Conservation (phyloP, 208 protist genomes). For the Entamoeba histolytica region DNA sequence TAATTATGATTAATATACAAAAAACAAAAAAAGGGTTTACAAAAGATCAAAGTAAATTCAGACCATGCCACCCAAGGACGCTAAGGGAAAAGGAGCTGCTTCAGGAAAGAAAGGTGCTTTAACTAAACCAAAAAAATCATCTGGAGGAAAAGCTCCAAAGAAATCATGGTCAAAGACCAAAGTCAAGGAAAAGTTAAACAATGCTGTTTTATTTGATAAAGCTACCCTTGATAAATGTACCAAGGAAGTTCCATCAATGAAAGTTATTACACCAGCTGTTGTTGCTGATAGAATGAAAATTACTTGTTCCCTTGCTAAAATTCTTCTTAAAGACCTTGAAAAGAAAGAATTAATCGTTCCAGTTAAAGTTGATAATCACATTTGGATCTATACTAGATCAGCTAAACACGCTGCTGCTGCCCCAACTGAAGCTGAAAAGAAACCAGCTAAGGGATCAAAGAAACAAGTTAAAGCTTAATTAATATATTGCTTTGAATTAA, state of each 20-base stretch:
- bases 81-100: neutral
- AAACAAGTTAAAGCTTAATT: no score
- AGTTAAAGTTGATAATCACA: slow-evolving; percentile 3
- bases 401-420: neutral
- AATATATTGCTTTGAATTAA: no score
- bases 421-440: neutral
- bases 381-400: slow-evolving; percentile 19
- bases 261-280: slow-evolving; percentile 22
- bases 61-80: neutral
- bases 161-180: slow-evolving; percentile 21
- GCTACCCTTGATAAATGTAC: slow-evolving; percentile 22
- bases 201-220: slow-evolving; percentile 22
- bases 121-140: neutral
- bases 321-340: slow-evolving; percentile 13
- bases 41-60: no score
- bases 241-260: slow-evolving; percentile 21
- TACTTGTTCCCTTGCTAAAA: slow-evolving; percentile 17
- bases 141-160: neutral
- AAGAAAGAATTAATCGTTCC: slow-evolving; percentile 14
- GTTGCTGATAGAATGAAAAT: slow-evolving; percentile 22
- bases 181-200: slow-evolving; percentile 27
- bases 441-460: neutral
- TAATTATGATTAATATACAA: no score
- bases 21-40: no score
- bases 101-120: neutral